These are phyloP conservation scores for Pholiota conissans DNA, from an alignment of 768 basidiomycete species.

Conservation along the genomic window DNA sequence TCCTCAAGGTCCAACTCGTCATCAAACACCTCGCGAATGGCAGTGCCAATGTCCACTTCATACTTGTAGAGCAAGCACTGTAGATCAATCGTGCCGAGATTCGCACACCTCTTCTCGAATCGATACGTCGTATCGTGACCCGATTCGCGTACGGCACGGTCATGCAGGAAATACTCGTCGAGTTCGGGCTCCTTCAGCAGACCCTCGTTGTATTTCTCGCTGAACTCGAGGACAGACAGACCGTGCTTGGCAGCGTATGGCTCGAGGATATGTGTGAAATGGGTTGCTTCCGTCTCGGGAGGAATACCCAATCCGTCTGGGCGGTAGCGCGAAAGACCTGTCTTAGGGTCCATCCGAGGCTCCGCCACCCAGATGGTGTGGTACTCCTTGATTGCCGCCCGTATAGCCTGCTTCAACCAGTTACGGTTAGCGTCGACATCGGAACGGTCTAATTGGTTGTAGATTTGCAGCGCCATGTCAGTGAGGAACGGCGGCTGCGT, in stretches of 20 bases:
- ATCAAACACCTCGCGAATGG: constrained; percentile 93
- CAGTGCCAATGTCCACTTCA: constrained; percentile 97
- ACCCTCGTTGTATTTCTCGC: constrained; percentile 91
- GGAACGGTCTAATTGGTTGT: constrained; percentile 89
- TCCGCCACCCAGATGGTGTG: constrained; percentile 96
- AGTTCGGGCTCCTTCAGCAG: constrained; percentile 80
- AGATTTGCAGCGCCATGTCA: constrained; percentile 98
- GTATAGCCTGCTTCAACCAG: constrained; percentile 95
- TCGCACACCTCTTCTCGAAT: constrained; percentile 96
- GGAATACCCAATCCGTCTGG: constrained; percentile 95
- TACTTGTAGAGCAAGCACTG: constrained; percentile 98
- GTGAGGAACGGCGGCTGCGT: constrained; percentile 98
- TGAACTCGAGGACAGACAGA: constrained; percentile 93
- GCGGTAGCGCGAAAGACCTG: constrained; percentile 91
- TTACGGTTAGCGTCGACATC: constrained; percentile 77
- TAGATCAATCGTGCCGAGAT: constrained; percentile 94
- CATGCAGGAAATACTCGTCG: constrained; percentile 97
- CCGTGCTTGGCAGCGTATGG: constrained; percentile 93
- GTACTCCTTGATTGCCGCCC: constrained; percentile 98
- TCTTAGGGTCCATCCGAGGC: constrained; percentile 92
- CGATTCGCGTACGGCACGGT: constrained; percentile 93
- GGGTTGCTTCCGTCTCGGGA: constrained; percentile 97
- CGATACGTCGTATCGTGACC: constrained; percentile 97
- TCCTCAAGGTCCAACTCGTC: constrained; percentile 91
- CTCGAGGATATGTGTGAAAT: constrained; percentile 97